phyloP scores from a whole-genome alignment of 2,329 filamentous ascomycete species.

The Arthrobotrys iridis region DNA sequence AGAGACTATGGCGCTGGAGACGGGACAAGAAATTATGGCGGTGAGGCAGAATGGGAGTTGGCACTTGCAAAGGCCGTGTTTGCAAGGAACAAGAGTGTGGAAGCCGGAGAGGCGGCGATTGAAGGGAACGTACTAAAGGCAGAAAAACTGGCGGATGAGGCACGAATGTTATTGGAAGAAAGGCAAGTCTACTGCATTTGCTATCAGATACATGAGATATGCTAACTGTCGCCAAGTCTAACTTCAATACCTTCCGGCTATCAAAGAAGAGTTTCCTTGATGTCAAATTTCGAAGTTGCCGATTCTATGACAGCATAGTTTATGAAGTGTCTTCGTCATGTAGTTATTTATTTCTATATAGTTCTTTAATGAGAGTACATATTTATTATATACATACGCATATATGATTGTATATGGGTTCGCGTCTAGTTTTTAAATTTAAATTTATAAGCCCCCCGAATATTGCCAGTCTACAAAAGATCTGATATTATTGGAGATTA shows the following conservation, averaged over 20 bases:
- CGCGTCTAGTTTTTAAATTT: too few relatives aligned
- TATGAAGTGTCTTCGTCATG: background rate
- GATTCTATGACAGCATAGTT: conserved; percentile 35
- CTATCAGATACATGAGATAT: background rate
- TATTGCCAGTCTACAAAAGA: too few relatives aligned
- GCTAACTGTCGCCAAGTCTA: conserved; percentile 39
- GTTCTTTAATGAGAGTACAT: too few relatives aligned
- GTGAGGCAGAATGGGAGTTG: conserved; percentile 42
- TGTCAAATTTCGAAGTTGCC: conserved; percentile 50
- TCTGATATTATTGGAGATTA: too few relatives aligned
- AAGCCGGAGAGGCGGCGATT: conserved; percentile 42
- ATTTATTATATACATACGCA: too few relatives aligned
- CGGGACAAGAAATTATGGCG: conserved; percentile 45
- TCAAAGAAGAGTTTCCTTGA: conserved; percentile 40
- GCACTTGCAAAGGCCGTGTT: conserved; percentile 47
- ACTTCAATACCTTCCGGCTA: conserved; percentile 41
- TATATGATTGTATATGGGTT: too few relatives aligned
- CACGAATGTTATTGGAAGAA: conserved; percentile 35
- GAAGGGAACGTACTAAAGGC: conserved; percentile 29
- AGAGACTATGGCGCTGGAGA: conserved; percentile 41
- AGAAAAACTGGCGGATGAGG: conserved; percentile 36
- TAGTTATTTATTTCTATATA: background rate
- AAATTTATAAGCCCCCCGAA: too few relatives aligned
- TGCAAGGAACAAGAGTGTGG: conserved; percentile 46
- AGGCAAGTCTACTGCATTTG: background rate